Base-by-base conservation (phyloP, 176 grass and related monocot genomes). In the Carex scoparia region DNA sequence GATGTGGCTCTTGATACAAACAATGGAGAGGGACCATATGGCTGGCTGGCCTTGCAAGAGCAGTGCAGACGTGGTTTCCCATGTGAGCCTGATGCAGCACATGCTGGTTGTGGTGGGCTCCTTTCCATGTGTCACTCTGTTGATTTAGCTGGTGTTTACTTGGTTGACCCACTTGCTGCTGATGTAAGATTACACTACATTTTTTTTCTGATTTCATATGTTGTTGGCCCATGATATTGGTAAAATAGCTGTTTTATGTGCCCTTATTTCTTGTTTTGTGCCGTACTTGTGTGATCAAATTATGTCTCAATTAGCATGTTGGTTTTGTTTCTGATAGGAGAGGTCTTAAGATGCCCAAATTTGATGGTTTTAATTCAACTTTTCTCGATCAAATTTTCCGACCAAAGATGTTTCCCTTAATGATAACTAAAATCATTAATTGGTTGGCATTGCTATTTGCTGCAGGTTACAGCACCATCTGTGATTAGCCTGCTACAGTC, bases 61-160 rank as follows among this genome's bases (percentile, higher is more conserved):
- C 96, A 98, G 59, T 82, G 77, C 81, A 89, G 91, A 80, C 89
- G 96, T 53, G 91, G 93, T 38, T 95, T 98, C 58, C 88, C 93
- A 60, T 98, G 96, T 48, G 93, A 89, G 84, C 96, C 96, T 84
- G 92, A 90, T 70, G 90, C 94, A 93, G 89, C 90, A 79, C 96
- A 98, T 95, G 90, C 96, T 84, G 96, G 96, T 56, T 98, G 96
- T 87, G 93, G 96, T 71, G 96, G 96, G 61, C 81, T 98, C 63
- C 51, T 98, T 83, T 90, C 93, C 88, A 92, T 85, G 33, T 92
- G 93, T 38, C 96, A 98, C 88, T 98, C 96, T 6, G 88, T 95
- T 85, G 96, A 98, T 87, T 90, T 91, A 11, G 96, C 93, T 85
- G 96, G 96, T 65, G 85, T 94, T 84, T 90, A 98, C 88, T 87